Base-by-base conservation (phyloP, 2,329 filamentous ascomycete genomes). In the Diaporthe sp. region DNA sequence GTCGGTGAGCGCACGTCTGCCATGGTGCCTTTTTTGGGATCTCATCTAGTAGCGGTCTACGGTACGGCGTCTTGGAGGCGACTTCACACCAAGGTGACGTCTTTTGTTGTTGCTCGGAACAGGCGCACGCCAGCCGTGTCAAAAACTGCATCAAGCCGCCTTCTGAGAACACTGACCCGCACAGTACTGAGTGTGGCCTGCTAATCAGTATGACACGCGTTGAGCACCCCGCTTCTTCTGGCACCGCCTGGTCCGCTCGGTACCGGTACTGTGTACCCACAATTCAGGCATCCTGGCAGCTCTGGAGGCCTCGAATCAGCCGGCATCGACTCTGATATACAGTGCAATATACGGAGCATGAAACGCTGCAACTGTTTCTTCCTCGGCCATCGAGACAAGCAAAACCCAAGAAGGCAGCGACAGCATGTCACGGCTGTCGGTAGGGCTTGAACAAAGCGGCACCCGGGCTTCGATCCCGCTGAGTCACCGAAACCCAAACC, bases 401-500 rank as follows among this genome's bases (percentile, higher is more conserved):
- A 57, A 15, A 68, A 60, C 22, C 61, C 42, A 47, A 51, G 49
- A 44, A 28, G 31, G 20, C 44, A 47, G 49, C 47, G 44, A 22
- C 44, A 34, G 28, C 28, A 67, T 22, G 63, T 60, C 71, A 57
- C 58, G 68, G 57, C 73, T 67, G 15, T 72, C 58, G 67, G 63
- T 65, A 67, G 68, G 68, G 63, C 58, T 73, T 61, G 68, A 72
- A 61, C 55, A 47, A 31, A 31, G 44, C 51, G 61, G 61, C 63
- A 70, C 22, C 28, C 28, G 58, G 53, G 60, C 20, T 65, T 51
- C 73, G 67, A 60, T 60, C 73, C 60, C 65, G 65, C 74, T 73
- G 74, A 47, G 71, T 73, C 74, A 73, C 74, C 61, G 71, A 73
- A 71, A 70, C 34, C 51, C 49, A 72, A 73, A 72, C 71, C 60